Evolutionary conservation across 805 yeast genomes (phyloP).

Genomic region (Cyberlindnera veronae): DNA sequence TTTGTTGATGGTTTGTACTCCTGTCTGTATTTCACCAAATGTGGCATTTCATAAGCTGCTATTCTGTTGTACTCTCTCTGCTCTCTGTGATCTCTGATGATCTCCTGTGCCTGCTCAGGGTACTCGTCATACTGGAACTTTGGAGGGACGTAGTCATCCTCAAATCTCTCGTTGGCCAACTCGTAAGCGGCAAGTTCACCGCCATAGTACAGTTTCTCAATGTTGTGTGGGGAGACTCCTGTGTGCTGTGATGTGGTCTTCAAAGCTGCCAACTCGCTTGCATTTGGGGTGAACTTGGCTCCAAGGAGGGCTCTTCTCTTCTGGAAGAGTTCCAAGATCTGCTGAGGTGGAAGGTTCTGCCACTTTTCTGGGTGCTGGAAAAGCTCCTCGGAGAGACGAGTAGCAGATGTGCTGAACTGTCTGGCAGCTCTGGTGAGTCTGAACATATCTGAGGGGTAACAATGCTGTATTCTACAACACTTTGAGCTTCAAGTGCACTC

Average conservation of each 20-base stretch:
- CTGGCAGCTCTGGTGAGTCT: slow-evolving; percentile 15
- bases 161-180: slow-evolving; percentile 31
- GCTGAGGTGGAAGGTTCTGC: slow-evolving; percentile 64
- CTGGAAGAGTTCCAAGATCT: slow-evolving; percentile 57
- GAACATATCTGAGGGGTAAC: slow-evolving; percentile 5
- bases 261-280: slow-evolving; percentile 55
- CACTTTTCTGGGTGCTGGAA: slow-evolving; percentile 53
- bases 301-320: slow-evolving; percentile 56
- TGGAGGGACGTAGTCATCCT: slow-evolving; percentile 36
- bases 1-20: slow-evolving; percentile 50
- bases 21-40: slow-evolving; percentile 70
- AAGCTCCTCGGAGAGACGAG: slow-evolving; percentile 13
- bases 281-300: slow-evolving; percentile 43
- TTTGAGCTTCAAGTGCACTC: neutral
- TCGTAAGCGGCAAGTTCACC: slow-evolving; percentile 42
- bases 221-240: slow-evolving; percentile 35
- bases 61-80: slow-evolving; percentile 74
- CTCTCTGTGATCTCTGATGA: slow-evolving; percentile 66
- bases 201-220: slow-evolving; percentile 36
- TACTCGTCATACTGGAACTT: slow-evolving; percentile 61
- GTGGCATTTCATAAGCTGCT: slow-evolving; percentile 91
- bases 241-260: slow-evolving; percentile 43
- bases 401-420: slow-evolving; percentile 15
- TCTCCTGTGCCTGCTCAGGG: slow-evolving; percentile 68
- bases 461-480: neutral